A percentile compares a stretch with the other conserved stretches of the same genome.
These are phyloP conservation scores for Asterochloris sp. DNA, from an alignment of 139 green algal genomes.

Conservation along the genomic window DNA sequence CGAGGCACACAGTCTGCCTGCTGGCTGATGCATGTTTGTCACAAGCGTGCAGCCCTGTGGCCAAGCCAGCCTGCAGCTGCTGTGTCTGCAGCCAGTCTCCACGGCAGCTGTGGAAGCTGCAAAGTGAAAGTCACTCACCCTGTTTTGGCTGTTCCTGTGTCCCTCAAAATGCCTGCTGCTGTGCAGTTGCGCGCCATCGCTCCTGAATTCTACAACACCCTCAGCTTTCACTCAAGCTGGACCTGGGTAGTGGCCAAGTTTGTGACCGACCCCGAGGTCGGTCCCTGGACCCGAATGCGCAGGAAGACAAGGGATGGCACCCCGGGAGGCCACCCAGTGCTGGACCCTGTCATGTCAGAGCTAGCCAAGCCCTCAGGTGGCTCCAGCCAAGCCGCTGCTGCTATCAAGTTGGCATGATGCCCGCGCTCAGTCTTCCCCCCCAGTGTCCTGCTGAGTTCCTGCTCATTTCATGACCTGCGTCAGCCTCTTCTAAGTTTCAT, in stretches of 20 bases:
- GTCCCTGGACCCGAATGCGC: slow-evolving; percentile 36
- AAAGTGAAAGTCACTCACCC: neutral
- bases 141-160: neutral
- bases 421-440: too few species aligned
- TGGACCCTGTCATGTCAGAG: too few species aligned
- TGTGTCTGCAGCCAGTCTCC: neutral
- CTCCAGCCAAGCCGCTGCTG: too few species aligned
- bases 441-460: too few species aligned
- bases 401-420: too few species aligned
- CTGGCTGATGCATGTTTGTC: neutral
- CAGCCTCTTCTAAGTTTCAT: too few species aligned
- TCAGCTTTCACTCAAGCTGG: slow-evolving; percentile 62
- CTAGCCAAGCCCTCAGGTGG: too few species aligned
- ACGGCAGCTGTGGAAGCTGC: neutral
- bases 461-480: too few species aligned
- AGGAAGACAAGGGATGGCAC: slow-evolving; percentile 17
- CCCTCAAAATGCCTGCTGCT: neutral
- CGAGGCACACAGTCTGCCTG: neutral
- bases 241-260: slow-evolving; percentile 60
- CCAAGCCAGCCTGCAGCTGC: neutral
- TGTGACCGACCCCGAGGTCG: slow-evolving; percentile 53
- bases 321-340: neutral
- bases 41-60: neutral
- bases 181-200: slow-evolving; percentile 53
- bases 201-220: slow-evolving; percentile 64